phyloP scores from a whole-genome alignment of 2,329 filamentous ascomycete genomes.

The Stenocarpella maydis region DNA sequence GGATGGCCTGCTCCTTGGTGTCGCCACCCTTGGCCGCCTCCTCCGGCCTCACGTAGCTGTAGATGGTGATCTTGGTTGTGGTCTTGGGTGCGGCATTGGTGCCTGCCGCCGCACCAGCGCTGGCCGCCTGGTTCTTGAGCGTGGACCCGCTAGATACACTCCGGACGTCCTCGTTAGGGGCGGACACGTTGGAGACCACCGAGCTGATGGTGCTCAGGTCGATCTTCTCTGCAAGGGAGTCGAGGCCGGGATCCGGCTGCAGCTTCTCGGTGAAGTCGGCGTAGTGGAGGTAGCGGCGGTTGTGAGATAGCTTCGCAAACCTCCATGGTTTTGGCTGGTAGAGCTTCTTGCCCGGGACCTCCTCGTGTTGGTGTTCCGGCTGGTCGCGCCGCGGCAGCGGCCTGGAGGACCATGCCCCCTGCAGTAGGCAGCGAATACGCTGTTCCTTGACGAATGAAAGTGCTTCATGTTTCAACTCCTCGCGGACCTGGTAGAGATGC shows the following conservation, averaged over 20 bases:
- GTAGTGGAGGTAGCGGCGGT: constrained; percentile 89
- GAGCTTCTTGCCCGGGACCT: constrained; percentile 49
- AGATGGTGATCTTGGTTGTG: constrained; percentile 90
- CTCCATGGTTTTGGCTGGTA: constrained; percentile 72
- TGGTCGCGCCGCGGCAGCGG: constrained; percentile 51
- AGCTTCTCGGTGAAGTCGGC: constrained; percentile 78
- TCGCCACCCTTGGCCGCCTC: constrained; percentile 48
- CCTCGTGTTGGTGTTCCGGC: constrained; percentile 51
- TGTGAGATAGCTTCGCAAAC: constrained; percentile 89
- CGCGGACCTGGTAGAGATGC: constrained; percentile 87
- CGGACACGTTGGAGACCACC: constrained; percentile 91
- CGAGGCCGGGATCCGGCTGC: constrained; percentile 73
- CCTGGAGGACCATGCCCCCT: constrained; percentile 86
- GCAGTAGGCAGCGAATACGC: constrained; percentile 85
- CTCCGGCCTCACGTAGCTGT: constrained; percentile 67
- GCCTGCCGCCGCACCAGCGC: constrained; percentile 33
- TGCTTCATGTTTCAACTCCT: constrained; percentile 89
- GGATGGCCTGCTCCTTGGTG: constrained; percentile 73
- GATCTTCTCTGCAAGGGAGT: constrained; percentile 80
- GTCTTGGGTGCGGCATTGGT: constrained; percentile 47
- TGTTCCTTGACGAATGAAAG: constrained; percentile 98
- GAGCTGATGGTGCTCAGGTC: constrained; percentile 89
- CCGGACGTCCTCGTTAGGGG: constrained; percentile 61
- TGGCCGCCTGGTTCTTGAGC: constrained; percentile 45
- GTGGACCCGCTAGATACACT: constrained; percentile 55